Percentiles rank a stretch among this genome's conserved stretches.
Evolutionary conservation across 2,329 filamentous ascomycete species (phyloP).

Genomic region (Fusarium xyrophilum): DNA sequence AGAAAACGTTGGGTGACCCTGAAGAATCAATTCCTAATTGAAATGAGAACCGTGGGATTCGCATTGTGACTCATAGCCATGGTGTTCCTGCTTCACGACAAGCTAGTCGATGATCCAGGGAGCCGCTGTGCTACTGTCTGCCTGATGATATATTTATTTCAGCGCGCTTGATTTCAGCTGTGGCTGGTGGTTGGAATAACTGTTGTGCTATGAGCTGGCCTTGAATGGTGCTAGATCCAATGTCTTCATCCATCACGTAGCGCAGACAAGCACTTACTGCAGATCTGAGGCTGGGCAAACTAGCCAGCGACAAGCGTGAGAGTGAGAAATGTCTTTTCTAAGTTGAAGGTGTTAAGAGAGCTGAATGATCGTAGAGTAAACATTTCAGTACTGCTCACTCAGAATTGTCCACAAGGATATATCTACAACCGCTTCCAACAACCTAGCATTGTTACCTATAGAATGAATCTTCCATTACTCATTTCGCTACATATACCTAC

Average conservation of each 20-base stretch:
- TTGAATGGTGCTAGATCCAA: not conserved
- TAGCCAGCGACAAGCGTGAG: no score
- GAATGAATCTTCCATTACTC: no score
- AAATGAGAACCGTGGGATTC: not conserved
- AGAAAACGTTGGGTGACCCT: rapidly evolving
- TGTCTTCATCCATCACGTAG: not conserved
- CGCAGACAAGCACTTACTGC: no score
- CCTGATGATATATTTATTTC: not conserved
- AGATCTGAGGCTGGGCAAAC: not conserved
- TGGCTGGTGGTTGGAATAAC: rapidly evolving
- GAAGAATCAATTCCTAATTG: no score
- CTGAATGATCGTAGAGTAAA: not conserved
- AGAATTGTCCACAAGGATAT: rapidly evolving
- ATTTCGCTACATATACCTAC: no score
- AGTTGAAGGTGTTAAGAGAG: not conserved
- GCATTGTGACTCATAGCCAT: not conserved
- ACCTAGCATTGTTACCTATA: no score
- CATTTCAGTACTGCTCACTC: not conserved
- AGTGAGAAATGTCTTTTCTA: not conserved
- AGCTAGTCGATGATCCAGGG: rapidly evolving
- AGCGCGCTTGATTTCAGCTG: not conserved
- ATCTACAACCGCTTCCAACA: no score
- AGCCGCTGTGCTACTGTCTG: not conserved
- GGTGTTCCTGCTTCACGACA: not conserved
- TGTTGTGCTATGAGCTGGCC: not conserved